Evolutionary conservation across 2,329 filamentous ascomycete genomes (phyloP), one percentile per base, ranked within the genome.

Genomic region (Torrubiella hemipterigena): DNA sequence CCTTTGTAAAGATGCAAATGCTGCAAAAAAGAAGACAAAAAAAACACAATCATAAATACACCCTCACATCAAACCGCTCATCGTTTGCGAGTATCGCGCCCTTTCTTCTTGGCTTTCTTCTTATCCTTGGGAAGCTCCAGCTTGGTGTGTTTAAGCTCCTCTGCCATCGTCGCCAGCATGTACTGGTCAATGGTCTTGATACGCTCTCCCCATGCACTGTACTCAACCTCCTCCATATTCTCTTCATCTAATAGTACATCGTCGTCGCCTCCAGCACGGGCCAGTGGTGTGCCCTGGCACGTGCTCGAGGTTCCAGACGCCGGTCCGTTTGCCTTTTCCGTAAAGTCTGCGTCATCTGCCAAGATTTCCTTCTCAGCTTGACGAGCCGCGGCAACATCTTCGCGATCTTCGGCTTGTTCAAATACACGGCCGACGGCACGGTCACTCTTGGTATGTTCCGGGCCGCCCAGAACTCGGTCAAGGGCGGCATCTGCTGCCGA

Each of bases 291-390:
- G 2, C 65, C 67, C 35, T 68, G 63, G 7, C 65, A 50, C 5
- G 60, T 55, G 31, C 61, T 72, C 5, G 68, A 69, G 3, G 61
- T 50, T 4, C 65, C 67, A 0, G 68, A 71, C 2, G 49, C 49
- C 5, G 54, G 36, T 44, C 49, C 33, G 44, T 63, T 42, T 33
- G 67, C 57, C 51, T 73, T 72, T 46, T 87, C 82, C 3, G 76
- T 76, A 42, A 93, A 93, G 48, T 93, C 86, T 5, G 75, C 82
- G 27, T 87, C 84, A 43, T 93, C 85, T 16, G 82, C 80, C 45
- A 84, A 76, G 28, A 91, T 79, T 52, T 98, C 91, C 48, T 82
- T 91, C 50, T 93, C 81, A 0, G 91, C 91, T 8, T 81, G 73
- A 31, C 82, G 80, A 3, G 91, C 91, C 0, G 91, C 91, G 17